These are phyloP conservation scores for Fusarium mundagurra DNA, from an alignment of 2,329 filamentous ascomycete species.

Conservation along the genomic window DNA sequence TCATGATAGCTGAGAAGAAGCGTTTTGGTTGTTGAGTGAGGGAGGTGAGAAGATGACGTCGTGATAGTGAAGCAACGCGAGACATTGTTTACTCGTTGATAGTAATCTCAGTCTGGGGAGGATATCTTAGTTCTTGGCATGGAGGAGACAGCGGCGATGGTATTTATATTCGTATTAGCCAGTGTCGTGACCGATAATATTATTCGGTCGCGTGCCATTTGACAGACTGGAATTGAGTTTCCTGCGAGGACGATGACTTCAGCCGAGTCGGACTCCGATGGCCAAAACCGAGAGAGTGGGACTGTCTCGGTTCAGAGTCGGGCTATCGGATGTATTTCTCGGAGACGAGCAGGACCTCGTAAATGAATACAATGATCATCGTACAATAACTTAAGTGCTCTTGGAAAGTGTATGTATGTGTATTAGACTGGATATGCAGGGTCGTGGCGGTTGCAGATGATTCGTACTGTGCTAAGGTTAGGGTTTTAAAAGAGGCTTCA, in stretches of 20 bases:
- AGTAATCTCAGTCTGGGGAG: background rate
- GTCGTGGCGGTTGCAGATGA: background rate
- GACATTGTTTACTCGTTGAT: background rate
- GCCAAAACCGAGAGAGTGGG: constrained; percentile 14
- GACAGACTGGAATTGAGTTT: background rate
- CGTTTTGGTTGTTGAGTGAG: background rate
- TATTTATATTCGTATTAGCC: background rate
- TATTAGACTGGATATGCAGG: background rate
- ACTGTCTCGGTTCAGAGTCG: background rate
- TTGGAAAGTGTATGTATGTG: accelerated
- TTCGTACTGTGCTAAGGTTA: too few relatives aligned
- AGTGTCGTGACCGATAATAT: background rate
- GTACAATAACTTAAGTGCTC: background rate
- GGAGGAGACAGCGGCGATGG: accelerated
- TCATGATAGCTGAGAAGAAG: constrained; percentile 5
- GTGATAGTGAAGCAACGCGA: background rate
- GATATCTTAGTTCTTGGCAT: background rate
- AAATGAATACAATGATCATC: background rate
- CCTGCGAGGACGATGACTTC: background rate
- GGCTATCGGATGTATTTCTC: background rate
- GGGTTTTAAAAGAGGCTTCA: too few relatives aligned
- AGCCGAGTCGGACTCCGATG: constrained; percentile 10
- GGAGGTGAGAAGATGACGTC: constrained; percentile 14
- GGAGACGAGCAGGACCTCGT: background rate
- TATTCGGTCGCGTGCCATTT: background rate